Percentiles rank a stretch among this genome's conserved stretches.
Conservation (phyloP, 2,329 filamentous ascomycete species). For the Cadophora luteo-olivacea region DNA sequence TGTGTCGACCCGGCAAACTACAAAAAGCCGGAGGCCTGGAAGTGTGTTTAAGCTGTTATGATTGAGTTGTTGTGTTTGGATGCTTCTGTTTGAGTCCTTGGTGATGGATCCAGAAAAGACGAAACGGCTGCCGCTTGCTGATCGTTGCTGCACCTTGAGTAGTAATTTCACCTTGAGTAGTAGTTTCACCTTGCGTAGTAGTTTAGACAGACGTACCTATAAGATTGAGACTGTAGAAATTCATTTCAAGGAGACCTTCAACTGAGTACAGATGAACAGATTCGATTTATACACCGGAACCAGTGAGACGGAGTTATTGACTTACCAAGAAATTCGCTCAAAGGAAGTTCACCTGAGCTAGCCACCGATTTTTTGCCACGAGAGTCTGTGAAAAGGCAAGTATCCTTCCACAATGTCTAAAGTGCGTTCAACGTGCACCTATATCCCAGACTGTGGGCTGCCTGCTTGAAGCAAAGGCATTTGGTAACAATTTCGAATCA, state of each 20-base stretch:
- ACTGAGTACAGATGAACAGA: too few relatives aligned
- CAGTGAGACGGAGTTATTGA: too few relatives aligned
- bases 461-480: not conserved
- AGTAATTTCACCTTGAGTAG: not conserved
- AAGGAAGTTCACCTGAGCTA: not conserved
- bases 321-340: not conserved
- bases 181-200: not conserved
- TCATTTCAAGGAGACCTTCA: too few relatives aligned
- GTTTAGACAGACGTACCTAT: too few relatives aligned
- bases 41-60: conserved; percentile 24
- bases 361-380: not conserved
- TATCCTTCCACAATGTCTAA: not conserved
- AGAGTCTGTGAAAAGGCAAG: not conserved
- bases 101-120: too few relatives aligned
- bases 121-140: not conserved
- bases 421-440: not conserved
- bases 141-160: not conserved
- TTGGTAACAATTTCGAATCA: not conserved
- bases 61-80: conserved; percentile 23
- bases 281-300: too few relatives aligned
- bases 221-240: too few relatives aligned
- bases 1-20: conserved; percentile 28
- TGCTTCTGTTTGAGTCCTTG: too few relatives aligned
- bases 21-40: conserved; percentile 29
- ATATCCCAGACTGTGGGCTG: not conserved